phyloP scores from a whole-genome alignment of 768 basidiomycete genomes.

The Mycena amicta region DNA sequence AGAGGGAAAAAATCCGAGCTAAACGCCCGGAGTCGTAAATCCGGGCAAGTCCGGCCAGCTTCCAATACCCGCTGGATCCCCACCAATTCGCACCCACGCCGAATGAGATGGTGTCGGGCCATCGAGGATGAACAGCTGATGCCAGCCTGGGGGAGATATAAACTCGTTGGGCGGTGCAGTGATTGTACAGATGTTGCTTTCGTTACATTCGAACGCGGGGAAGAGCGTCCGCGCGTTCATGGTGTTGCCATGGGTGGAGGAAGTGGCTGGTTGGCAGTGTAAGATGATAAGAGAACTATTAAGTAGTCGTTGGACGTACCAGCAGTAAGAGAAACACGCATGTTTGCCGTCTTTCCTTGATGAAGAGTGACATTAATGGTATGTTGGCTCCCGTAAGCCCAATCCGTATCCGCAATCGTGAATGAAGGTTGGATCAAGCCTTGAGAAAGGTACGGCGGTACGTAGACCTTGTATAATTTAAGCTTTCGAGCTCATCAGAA shows the following conservation, averaged over 20 bases:
- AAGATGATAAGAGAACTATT: background rate
- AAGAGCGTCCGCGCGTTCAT: constrained; percentile 77
- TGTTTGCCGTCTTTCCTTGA: constrained; percentile 43
- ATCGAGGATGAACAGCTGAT: constrained; percentile 75
- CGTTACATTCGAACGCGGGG: constrained; percentile 69
- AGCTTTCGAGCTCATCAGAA: too few relatives aligned
- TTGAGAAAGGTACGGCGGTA: constrained; percentile 80
- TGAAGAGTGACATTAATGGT: constrained; percentile 50
- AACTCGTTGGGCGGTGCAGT: constrained; percentile 71
- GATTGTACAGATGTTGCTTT: constrained; percentile 75
- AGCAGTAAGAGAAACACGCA: constrained; percentile 67
- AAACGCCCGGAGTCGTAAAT: constrained; percentile 36
- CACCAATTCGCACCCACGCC: constrained; percentile 76
- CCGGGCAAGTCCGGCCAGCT: constrained; percentile 75
- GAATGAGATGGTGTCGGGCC: constrained; percentile 80
- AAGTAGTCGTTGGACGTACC: constrained; percentile 41
- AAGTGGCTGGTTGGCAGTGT: constrained; percentile 52
- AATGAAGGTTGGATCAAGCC: constrained; percentile 66
- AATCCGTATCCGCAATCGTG: constrained; percentile 60
- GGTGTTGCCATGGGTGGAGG: constrained; percentile 76
- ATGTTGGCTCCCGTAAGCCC: constrained; percentile 59
- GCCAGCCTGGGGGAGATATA: constrained; percentile 77
- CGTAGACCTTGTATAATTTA: too few relatives aligned
- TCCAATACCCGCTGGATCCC: constrained; percentile 69
- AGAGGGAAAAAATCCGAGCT: too few relatives aligned